Percentiles rank a stretch among this genome's conserved stretches.
phyloP scores from a whole-genome alignment of 306 rosid species.

The Sicyos baderoa region DNA sequence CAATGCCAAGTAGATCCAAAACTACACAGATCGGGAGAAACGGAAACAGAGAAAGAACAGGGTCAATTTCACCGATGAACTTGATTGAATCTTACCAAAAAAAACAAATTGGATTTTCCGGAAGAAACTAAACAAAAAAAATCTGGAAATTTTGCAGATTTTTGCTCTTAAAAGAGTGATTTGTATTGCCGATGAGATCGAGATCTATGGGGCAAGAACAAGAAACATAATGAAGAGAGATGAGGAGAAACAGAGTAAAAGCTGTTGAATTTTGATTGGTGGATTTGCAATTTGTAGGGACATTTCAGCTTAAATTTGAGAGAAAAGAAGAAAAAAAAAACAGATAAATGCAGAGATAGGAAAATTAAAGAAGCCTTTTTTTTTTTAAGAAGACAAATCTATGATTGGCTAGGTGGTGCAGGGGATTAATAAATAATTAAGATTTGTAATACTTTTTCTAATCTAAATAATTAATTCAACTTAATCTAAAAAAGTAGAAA shows the following conservation, averaged over 20 bases:
- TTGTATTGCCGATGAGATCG: constrained; percentile 30
- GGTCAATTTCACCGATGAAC: not conserved
- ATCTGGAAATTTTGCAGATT: not conserved
- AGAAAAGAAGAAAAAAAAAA: not conserved
- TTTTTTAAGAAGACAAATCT: constrained; percentile 1
- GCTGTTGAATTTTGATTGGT: constrained; percentile 68
- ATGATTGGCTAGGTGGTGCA: constrained; percentile 11
- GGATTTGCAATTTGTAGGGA: constrained; percentile 30
- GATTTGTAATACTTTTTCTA: not conserved
- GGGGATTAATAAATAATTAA: not conserved
- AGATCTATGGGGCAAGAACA: constrained; percentile 43
- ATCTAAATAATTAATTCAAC: constrained; percentile 8
- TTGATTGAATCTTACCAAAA: not conserved
- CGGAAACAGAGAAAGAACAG: not conserved
- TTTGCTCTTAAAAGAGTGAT: not conserved
- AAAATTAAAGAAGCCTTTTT: not conserved
- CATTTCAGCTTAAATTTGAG: constrained; percentile 12
- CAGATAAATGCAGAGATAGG: not conserved
- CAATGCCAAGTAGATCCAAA: constrained; percentile 19
- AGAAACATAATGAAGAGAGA: constrained; percentile 1
- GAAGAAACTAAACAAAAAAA: not conserved
- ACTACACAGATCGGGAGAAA: not conserved
- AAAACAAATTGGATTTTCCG: not conserved
- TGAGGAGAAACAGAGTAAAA: constrained; percentile 30
- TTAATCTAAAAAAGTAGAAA: not conserved